Conservation (phyloP, 371 early-diverging fungal species). For the Mucor mucedo region DNA sequence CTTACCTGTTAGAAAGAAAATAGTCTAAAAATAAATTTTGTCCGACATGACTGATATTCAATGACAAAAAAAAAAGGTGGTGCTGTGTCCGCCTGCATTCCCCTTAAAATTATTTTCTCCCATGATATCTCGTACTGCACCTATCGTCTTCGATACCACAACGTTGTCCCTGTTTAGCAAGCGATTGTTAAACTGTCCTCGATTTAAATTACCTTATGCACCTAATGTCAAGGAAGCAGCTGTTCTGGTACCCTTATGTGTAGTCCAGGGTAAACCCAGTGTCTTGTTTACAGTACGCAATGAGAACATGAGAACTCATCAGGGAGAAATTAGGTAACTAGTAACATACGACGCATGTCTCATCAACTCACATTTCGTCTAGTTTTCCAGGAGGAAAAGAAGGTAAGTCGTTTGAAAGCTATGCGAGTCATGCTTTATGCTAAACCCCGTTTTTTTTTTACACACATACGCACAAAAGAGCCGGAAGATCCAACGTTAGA, state of each 20-base stretch:
- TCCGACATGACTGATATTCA: no score
- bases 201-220: conserved; percentile 42
- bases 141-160: conserved; percentile 32
- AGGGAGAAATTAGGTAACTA: conserved; percentile 76
- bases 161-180: conserved; percentile 39
- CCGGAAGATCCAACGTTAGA: conserved; percentile 36
- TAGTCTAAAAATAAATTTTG: background rate
- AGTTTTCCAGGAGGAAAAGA: conserved; percentile 85
- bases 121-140: conserved; percentile 21
- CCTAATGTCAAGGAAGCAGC: conserved; percentile 47
- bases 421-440: background rate
- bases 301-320: conserved; percentile 70
- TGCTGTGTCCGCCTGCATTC: no score
- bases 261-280: conserved; percentile 64
- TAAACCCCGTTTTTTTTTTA: background rate
- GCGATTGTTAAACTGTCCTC: conserved; percentile 45
- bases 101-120: background rate
- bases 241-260: conserved; percentile 69
- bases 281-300: conserved; percentile 86
- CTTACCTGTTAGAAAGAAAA: background rate
- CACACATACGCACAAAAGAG: background rate
- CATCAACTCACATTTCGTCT: background rate
- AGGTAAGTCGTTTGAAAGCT: conserved; percentile 26
- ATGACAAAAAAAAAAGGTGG: no score
- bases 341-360: no score